phyloP scores from a whole-genome alignment of 1,284 basidiomycete species.

The Papiliotrema fonsecae region DNA sequence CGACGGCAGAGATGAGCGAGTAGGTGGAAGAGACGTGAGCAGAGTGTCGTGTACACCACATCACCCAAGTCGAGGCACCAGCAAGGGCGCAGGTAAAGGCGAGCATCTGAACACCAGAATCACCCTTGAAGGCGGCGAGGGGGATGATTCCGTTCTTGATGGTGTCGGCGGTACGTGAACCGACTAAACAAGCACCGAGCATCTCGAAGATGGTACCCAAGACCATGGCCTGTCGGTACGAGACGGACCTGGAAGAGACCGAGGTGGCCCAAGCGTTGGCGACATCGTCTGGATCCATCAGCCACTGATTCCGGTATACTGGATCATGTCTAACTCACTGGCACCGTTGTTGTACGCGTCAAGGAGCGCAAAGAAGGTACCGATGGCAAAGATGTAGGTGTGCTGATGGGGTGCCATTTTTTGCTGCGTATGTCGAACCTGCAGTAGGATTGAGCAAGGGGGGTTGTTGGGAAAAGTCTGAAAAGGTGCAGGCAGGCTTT shows the following conservation, averaged over 20 bases:
- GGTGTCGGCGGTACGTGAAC: conserved; percentile 49
- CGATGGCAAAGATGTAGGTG: conserved; percentile 51
- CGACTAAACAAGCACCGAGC: conserved; percentile 49
- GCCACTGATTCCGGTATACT: background rate
- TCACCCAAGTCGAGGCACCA: conserved; percentile 48
- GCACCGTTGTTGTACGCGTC: conserved; percentile 54
- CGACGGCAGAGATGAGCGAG: conserved; percentile 50
- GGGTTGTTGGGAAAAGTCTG: too few relatives aligned
- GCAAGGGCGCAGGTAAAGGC: conserved; percentile 50
- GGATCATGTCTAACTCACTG: conserved; percentile 33
- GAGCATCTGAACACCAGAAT: conserved; percentile 51
- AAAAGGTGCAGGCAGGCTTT: too few relatives aligned
- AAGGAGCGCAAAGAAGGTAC: conserved; percentile 48
- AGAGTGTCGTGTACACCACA: conserved; percentile 47
- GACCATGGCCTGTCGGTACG: conserved; percentile 49
- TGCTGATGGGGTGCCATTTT: too few relatives aligned
- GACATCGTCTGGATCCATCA: conserved; percentile 47
- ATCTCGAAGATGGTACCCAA: conserved; percentile 51
- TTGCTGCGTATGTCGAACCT: too few relatives aligned
- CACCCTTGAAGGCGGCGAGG: conserved; percentile 46
- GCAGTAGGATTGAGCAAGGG: too few relatives aligned
- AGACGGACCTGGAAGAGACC: conserved; percentile 50
- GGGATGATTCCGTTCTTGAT: conserved; percentile 52
- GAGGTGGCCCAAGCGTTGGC: conserved; percentile 51
- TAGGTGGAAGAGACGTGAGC: conserved; percentile 51